Evolutionary conservation across 805 yeast species (phyloP), one percentile per base, ranked within the genome.

Genomic region (Grigorovia yakushimaensis): DNA sequence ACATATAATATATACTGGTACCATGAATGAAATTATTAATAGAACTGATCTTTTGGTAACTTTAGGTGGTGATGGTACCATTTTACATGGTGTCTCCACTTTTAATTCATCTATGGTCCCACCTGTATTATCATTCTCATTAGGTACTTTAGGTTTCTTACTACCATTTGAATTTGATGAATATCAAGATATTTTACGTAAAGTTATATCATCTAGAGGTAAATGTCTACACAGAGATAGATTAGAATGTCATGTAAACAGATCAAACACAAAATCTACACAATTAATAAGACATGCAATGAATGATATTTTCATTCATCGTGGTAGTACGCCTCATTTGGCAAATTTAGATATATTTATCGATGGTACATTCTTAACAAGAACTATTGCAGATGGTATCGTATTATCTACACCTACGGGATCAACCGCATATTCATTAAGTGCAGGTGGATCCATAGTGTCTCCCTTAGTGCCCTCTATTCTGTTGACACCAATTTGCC

Each of bases 11-110:
- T 79, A 72, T 57, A 77, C 89, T 0, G 93, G 94, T 0, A 56
- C 74, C 3, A 64, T 64, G 17, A 66, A 70, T 10, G 83, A 80
- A 9, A 77, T 88, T 40, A 73, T 78, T 1, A 56, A 69, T 10
- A 84, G 80, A 55, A 77, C 95, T 0, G 98, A 89, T 59, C 64
- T 89, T 40, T 68, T 89, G 37, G 88, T 89, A 8, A 84, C 96
- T 0, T 65, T 89, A 38, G 98, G 98, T n/a, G 98, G 98, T 18
- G 98, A 89, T 64, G 98, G 98, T 5, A 89, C 97, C 0, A 87
- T 88, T 47, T 65, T 89, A 41, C 76, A 89, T 47, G 95, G 91
- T 0, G 91, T 88, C 0, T 79, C 93, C 5, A 69, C 79, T 56
- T 89, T 89, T 60, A 79, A 82, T 47, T 78, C 79, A 58, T 72